A percentile compares a stretch with the other conserved stretches of the same genome.
phyloP scores from a whole-genome alignment of 495 filamentous ascomycete genomes.

The Friedmanniomyces endolithicus region DNA sequence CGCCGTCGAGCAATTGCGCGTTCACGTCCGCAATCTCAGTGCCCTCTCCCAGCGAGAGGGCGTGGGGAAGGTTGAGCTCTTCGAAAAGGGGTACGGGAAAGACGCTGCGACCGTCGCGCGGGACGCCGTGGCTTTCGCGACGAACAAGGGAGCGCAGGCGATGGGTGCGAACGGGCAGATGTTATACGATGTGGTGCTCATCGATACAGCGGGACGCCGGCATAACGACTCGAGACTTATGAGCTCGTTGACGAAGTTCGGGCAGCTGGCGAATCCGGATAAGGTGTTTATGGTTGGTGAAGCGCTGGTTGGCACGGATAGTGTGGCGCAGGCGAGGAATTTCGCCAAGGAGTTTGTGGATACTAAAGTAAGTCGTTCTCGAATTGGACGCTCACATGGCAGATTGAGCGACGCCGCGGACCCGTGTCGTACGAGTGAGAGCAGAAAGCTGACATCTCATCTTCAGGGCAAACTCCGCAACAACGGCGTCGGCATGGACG shows the following conservation, averaged over 20 bases:
- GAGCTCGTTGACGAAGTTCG: slow-evolving; percentile 92
- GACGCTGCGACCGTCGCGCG: slow-evolving; percentile 91
- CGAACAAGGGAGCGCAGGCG: slow-evolving; percentile 38
- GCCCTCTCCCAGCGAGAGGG: slow-evolving; percentile 73
- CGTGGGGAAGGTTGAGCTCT: slow-evolving; percentile 76
- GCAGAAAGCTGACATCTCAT: background rate
- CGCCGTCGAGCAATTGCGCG: slow-evolving; percentile 90
- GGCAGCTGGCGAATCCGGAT: slow-evolving; percentile 85
- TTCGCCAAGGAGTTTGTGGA: slow-evolving; percentile 80
- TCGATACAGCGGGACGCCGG: slow-evolving; percentile 87
- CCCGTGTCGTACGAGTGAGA: too few species aligned
- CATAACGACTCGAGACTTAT: slow-evolving; percentile 94
- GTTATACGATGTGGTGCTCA: slow-evolving; percentile 78
- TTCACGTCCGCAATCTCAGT: slow-evolving; percentile 81
- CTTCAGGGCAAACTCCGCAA: slow-evolving; percentile 15
- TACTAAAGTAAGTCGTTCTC: slow-evolving; percentile 16
- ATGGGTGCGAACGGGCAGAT: slow-evolving; percentile 1
- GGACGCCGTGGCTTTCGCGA: slow-evolving; percentile 73
- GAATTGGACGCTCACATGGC: too few species aligned
- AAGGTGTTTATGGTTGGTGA: slow-evolving; percentile 99
- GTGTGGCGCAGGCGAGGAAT: slow-evolving; percentile 85
- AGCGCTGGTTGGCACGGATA: slow-evolving; percentile 88
- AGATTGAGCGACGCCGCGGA: too few species aligned
- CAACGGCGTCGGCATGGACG: slow-evolving; percentile 57
- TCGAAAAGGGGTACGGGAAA: slow-evolving; percentile 94